phyloP scores from a whole-genome alignment of 768 basidiomycete species.

The Boletus pseudo-olivaceus region DNA sequence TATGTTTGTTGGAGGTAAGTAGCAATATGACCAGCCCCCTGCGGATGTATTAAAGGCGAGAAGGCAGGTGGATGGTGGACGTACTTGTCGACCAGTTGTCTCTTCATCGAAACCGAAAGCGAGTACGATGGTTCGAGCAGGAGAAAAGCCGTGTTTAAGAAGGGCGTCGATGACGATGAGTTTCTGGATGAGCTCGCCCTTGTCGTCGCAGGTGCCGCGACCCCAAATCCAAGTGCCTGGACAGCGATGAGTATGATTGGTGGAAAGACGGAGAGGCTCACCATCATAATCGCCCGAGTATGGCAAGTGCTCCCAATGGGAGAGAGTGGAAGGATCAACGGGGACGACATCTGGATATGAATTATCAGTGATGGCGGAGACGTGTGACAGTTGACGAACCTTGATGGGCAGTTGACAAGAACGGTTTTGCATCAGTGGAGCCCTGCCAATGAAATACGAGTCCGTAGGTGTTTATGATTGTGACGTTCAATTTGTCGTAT shows the following conservation, averaged over 20 bases:
- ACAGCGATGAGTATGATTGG: background rate
- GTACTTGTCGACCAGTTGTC: background rate
- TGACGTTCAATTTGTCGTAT: background rate
- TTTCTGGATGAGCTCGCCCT: background rate
- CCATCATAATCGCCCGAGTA: background rate
- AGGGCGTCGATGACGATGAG: background rate
- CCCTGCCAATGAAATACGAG: background rate
- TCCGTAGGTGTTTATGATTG: background rate
- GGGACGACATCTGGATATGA: background rate
- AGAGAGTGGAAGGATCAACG: background rate
- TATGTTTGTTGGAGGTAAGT: background rate
- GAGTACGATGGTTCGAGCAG: background rate
- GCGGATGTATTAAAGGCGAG: background rate
- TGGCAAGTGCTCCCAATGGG: background rate
- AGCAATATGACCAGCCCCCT: background rate
- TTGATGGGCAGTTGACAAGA: background rate
- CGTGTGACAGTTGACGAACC: background rate
- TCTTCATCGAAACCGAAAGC: background rate
- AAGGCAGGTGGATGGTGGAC: background rate
- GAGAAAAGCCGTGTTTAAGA: background rate
- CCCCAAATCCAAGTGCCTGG: background rate
- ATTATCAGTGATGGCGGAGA: background rate
- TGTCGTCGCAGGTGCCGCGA: background rate
- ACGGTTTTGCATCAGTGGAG: background rate
- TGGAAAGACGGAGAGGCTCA: background rate